Conservation (phyloP, 192 early-diverging fungal genomes). For the Phlyctochytrium arcticum region DNA sequence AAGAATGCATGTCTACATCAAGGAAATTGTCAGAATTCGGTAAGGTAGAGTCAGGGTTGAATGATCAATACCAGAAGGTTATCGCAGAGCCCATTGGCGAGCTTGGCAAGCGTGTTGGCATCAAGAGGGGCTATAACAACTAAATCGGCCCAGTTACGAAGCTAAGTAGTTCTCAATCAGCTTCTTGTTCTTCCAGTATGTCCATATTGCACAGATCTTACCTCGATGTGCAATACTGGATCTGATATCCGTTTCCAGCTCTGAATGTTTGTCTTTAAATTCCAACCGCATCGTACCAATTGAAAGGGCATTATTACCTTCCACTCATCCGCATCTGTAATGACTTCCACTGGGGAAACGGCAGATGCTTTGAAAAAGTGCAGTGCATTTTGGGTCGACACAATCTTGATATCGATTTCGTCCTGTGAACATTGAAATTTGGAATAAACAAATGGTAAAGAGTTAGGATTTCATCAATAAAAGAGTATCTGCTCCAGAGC, state of each 20-base stretch:
- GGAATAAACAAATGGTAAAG: too few relatives aligned
- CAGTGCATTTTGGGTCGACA: constrained; percentile 75
- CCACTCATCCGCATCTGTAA: constrained; percentile 91
- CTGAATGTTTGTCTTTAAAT: too few relatives aligned
- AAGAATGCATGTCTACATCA: constrained; percentile 76
- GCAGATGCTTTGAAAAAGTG: constrained; percentile 77
- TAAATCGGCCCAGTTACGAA: constrained; percentile 93
- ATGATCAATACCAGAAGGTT: constrained; percentile 68
- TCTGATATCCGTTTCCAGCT: constrained; percentile 79
- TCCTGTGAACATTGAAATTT: constrained; percentile 5
- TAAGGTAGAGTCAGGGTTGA: neutral
- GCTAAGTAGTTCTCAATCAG: constrained; percentile 34
- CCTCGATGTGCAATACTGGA: constrained; percentile 92
- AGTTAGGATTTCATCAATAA: too few relatives aligned
- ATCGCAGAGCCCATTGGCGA: constrained; percentile 88
- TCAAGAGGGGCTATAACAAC: constrained; percentile 86
- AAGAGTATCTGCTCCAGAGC: too few relatives aligned
- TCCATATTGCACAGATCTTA: constrained; percentile 27
- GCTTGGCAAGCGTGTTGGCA: constrained; percentile 90
- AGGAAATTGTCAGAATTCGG: neutral
- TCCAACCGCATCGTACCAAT: neutral
- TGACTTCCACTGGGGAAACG: constrained; percentile 40
- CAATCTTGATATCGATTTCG: constrained; percentile 69
- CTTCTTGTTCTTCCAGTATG: neutral
- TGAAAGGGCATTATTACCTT: constrained; percentile 27